Base-by-base conservation (phyloP, 1,284 basidiomycete species). In the Blastosporella zonata region DNA sequence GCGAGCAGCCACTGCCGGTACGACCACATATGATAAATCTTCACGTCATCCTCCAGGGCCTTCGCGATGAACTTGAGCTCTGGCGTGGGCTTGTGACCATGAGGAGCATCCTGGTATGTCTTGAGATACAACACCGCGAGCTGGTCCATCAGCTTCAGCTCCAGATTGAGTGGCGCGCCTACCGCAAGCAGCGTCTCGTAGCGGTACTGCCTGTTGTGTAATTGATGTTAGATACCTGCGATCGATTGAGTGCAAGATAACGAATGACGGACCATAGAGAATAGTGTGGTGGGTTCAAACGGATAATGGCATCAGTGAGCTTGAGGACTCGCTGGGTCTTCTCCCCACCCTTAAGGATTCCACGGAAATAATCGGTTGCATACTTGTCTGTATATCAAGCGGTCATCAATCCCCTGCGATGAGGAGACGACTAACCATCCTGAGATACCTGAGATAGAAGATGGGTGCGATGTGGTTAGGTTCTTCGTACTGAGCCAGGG, bases 11-110 rank as follows among this genome's bases (percentile, higher is more conserved):
- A 96, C 66, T 97, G 93, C 6, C 93, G 79, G 67, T 95, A 94
- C 3, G 89, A 88, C 93, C 93, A 97, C 0, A 93, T 96, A 67
- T 97, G 93, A 65, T 97, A 97, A 71, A 97, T 97, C 77, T 97
- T 97, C 41, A 81, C 69, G 64, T 97, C 94, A 17, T 69, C 74
- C 8, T 76, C 66, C 33, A 97, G 79, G 0, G 83, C 82, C 42
- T 71, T 67, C 46, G 82, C 78, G 61, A 93, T 85, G 67, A 96
- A 96, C 18, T 67, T 74, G 50, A 97, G 82, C 67, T 97, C 94
- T 2, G 70, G 73, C 6, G 57, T 63, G 0, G 84, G 77, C 38
- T 76, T 69, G 46, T 75, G 40, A 73, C 64, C 35, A 79, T 79
- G 51, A 90, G 78, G 31, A 97, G 78, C 20, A 93, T 79, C 1